These are phyloP conservation scores for Penicillium coprophilum DNA, from an alignment of 495 filamentous ascomycete genomes.

Conservation along the genomic window DNA sequence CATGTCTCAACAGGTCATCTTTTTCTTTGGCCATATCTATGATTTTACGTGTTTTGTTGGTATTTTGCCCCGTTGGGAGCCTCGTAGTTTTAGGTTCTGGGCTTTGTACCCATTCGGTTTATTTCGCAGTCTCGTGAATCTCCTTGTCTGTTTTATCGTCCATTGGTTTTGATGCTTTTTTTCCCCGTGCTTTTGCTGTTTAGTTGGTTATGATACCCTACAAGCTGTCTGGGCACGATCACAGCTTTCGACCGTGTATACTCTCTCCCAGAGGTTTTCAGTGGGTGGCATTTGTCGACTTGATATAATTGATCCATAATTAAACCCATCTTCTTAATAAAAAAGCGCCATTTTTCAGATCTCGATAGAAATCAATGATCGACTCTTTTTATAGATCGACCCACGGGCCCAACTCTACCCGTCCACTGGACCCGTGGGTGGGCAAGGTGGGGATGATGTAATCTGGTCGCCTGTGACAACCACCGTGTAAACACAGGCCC, in stretches of 20 bases:
- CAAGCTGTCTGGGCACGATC: slow-evolving; percentile 11
- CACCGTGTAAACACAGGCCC: slow-evolving; percentile 32
- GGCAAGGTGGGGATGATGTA: slow-evolving; percentile 4
- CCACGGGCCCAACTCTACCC: slow-evolving; percentile 1
- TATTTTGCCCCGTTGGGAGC: neutral
- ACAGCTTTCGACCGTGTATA: slow-evolving; percentile 2
- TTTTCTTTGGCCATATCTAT: slow-evolving; percentile 23
- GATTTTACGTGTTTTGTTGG: slow-evolving; percentile 5
- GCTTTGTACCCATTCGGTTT: slow-evolving; percentile 5
- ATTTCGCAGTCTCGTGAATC: neutral
- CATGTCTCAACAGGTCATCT: slow-evolving; percentile 32
- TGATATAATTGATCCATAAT: slow-evolving; percentile 2
- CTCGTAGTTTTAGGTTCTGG: slow-evolving; percentile 6
- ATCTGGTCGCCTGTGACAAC: slow-evolving; percentile 26
- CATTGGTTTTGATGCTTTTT: slow-evolving; percentile 3
- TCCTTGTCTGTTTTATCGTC: neutral
- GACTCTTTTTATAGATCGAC: slow-evolving; percentile 14
- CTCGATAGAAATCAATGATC: neutral
- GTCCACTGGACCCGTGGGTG: neutral
- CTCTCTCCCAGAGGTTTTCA: neutral
- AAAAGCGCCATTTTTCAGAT: neutral
- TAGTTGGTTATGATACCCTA: slow-evolving; percentile 12
- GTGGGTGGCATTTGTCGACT: neutral
- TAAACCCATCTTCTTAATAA: neutral
- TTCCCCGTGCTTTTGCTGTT: slow-evolving; percentile 4